A percentile compares a stretch with the other conserved stretches of the same genome.
Evolutionary conservation across 768 basidiomycete genomes (phyloP).

Genomic region (Pluteus cervinus): DNA sequence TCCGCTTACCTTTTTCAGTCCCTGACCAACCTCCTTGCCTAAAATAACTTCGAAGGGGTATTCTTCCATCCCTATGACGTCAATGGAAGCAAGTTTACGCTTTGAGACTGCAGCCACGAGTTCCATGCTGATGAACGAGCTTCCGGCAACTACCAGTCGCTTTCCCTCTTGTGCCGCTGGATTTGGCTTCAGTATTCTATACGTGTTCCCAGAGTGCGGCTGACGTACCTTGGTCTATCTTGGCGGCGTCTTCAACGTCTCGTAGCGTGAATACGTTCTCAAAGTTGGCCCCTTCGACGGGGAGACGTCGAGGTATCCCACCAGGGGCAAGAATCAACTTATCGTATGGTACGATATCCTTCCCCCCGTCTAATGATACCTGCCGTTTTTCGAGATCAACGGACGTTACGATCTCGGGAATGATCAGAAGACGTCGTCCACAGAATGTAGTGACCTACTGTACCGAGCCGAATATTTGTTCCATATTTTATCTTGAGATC

Average conservation of each 20-base stretch:
- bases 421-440: constrained; percentile 2
- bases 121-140: constrained; percentile 91
- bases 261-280: constrained; percentile 77
- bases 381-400: constrained; percentile 58
- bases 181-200: constrained; percentile 5
- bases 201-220: neutral
- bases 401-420: constrained; percentile 55
- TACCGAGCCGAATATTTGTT: constrained; percentile 56
- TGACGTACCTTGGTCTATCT: constrained; percentile 59
- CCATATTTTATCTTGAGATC: constrained; percentile 75
- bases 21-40: constrained; percentile 74
- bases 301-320: constrained; percentile 64
- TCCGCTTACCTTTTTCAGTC: constrained; percentile 61
- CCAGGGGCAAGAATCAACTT: constrained; percentile 79
- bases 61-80: constrained; percentile 80
- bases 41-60: constrained; percentile 78
- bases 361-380: constrained; percentile 55
- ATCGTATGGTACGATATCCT: constrained; percentile 62
- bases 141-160: constrained; percentile 75
- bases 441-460: constrained; percentile 33
- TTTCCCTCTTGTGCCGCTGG: constrained; percentile 58
- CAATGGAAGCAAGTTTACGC: constrained; percentile 73
- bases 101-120: constrained; percentile 70
- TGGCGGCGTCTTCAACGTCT: constrained; percentile 62
- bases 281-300: constrained; percentile 68